A percentile compares a stretch with the other conserved stretches of the same genome.
phyloP scores from a whole-genome alignment of 164 flowering plant species.

The Buxus sempervirens region DNA sequence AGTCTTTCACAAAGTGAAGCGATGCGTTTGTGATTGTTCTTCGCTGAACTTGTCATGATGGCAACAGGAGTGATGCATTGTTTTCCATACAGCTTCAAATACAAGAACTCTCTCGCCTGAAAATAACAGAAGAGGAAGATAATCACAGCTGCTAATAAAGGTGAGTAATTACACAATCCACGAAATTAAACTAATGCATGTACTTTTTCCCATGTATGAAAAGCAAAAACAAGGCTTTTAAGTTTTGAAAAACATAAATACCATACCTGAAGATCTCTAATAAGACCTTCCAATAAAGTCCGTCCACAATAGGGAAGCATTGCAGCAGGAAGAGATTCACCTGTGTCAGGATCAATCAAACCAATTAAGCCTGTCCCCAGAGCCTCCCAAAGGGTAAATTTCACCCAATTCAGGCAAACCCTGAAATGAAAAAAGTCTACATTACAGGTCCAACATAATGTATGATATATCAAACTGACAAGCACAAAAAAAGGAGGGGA shows the following conservation, averaged over 20 bases:
- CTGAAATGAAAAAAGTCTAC: conserved; percentile 43
- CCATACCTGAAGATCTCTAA: conserved; percentile 98
- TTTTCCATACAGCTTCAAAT: conserved; percentile 77
- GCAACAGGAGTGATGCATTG: conserved; percentile 98
- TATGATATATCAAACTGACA: neutral
- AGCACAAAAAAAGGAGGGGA: too few relatives aligned
- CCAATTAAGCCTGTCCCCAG: conserved; percentile 98
- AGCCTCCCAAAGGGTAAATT: conserved; percentile 96
- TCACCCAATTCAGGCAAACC: conserved; percentile 92
- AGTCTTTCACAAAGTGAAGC: conserved; percentile 70
- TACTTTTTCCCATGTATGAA: conserved; percentile 13
- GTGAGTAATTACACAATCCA: neutral
- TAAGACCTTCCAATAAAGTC: conserved; percentile 95
- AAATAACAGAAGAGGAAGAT: conserved; percentile 6
- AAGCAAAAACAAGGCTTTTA: conserved; percentile 5
- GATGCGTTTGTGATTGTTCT: conserved; percentile 76
- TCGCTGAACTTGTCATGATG: conserved; percentile 96
- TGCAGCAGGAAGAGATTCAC: conserved; percentile 98
- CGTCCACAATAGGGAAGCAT: conserved; percentile 97
- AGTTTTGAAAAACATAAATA: conserved; percentile 15
- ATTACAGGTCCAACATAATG: conserved; percentile 21
- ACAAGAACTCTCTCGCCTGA: conserved; percentile 92
- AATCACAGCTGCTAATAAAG: neutral
- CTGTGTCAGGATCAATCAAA: conserved; percentile 78
- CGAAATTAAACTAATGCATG: neutral